Percentiles rank a stretch among this genome's conserved stretches.
These are phyloP conservation scores for Oryza australiensis DNA, from an alignment of 176 grass and related monocot genomes.

Conservation along the genomic window DNA sequence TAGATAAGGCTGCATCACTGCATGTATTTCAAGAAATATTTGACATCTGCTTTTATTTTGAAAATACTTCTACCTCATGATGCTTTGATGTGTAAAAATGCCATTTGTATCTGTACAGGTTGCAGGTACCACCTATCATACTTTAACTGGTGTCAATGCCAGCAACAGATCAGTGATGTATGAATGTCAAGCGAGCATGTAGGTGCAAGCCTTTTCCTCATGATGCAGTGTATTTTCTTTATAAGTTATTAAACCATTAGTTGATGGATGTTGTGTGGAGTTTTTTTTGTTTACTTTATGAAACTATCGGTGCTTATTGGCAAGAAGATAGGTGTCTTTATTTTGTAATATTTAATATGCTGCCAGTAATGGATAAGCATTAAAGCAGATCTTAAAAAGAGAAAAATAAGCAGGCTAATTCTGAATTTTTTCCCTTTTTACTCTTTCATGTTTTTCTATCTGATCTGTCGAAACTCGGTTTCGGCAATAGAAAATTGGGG, in stretches of 20 bases:
- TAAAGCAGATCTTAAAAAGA: not conserved
- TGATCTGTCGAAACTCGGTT: no score
- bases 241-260: not conserved
- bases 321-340: not conserved
- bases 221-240: slow-evolving; percentile 5
- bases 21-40: not conserved
- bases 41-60: not conserved
- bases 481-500: no score
- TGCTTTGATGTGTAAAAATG: slow-evolving; percentile 2
- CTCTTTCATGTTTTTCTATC: not conserved
- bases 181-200: slow-evolving; percentile 21
- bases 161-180: not conserved
- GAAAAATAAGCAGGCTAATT: not conserved
- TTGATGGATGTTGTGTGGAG: not conserved
- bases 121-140: slow-evolving; percentile 6
- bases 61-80: not conserved
- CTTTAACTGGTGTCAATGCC: slow-evolving; percentile 15
- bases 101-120: slow-evolving; percentile 13
- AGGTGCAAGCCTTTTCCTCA: not conserved
- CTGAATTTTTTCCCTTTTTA: not conserved
- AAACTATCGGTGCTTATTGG: not conserved
- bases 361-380: not conserved
- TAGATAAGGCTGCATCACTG: not conserved
- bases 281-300: not conserved
- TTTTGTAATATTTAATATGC: not conserved